Conservation (phyloP, 2,329 filamentous ascomycete species). For the Fusarium vanettenii region DNA sequence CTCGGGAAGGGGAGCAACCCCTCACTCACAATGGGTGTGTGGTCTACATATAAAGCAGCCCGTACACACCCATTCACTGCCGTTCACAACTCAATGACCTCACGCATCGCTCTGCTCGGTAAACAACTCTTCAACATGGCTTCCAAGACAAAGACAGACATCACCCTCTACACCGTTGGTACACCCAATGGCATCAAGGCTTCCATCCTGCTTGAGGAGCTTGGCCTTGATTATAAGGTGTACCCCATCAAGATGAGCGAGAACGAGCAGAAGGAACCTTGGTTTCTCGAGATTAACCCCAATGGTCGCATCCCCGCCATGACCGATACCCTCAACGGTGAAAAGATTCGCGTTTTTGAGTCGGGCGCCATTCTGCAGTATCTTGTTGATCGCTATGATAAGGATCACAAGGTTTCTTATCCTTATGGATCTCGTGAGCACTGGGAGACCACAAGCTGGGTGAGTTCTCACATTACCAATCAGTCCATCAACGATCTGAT, state of each 20-base stretch:
- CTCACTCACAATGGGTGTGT: background rate
- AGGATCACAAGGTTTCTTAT: conserved; percentile 84
- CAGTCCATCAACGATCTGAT: background rate
- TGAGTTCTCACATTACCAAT: conserved; percentile 45
- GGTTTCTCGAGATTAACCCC: conserved; percentile 93
- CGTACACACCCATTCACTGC: background rate
- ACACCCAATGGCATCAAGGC: conserved; percentile 94
- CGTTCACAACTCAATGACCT: conserved; percentile 29
- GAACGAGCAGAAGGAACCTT: conserved; percentile 84
- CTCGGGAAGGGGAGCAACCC: background rate
- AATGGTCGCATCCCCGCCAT: conserved; percentile 92
- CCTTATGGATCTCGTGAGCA: conserved; percentile 77
- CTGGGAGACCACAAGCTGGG: conserved; percentile 85
- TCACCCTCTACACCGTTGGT: conserved; percentile 83
- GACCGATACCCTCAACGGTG: conserved; percentile 83
- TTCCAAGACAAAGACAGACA: conserved; percentile 62
- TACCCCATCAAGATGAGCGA: conserved; percentile 77
- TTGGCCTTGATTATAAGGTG: conserved; percentile 83
- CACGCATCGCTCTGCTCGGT: conserved; percentile 40
- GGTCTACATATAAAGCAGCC: background rate
- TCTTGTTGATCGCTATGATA: conserved; percentile 83
- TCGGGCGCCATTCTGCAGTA: conserved; percentile 88
- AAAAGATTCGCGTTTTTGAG: conserved; percentile 82
- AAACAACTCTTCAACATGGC: conserved; percentile 46
- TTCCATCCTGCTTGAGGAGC: conserved; percentile 87